Base-by-base conservation (phyloP, 1,139 yeast genomes). In the Debaryomyces coudertii region DNA sequence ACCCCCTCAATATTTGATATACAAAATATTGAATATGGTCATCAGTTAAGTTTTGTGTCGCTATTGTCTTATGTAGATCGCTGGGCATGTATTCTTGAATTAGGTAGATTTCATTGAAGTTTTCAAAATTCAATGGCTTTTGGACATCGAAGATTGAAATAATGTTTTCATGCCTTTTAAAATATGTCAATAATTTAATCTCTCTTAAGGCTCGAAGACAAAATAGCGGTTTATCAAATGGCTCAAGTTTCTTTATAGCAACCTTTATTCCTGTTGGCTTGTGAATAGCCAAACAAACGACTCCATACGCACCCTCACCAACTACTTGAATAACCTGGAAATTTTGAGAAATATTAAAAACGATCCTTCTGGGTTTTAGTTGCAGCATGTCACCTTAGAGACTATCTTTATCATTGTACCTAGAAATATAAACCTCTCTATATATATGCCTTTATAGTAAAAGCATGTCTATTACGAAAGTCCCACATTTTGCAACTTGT, bases 41-140 rank as follows among this genome's bases (percentile, higher is more conserved):
- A 57, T 83, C 87, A 35, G 79, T 73, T 36, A 85, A 66, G 34
- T 62, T 65, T 52, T 80, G 83, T 0, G 80, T 68, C 25, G 73
- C 63, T 35, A 85, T 83, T 6, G 84, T 81, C 47, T 77, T 70
- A 53, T 82, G 83, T 37, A 85, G 63, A 62, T 85, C 90, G 1
- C 85, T 79, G 46, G 85, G 87, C 89, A 85, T 83, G 51, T 80
- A 71, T 57, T 85, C 92, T 59, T 85, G 88, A 40, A 85, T 82
- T 35, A 85, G 62, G 56, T 85, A 85, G 1, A 85, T 87, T 50
- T 85, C 90, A 46, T 82, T 77, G 59, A 85, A 83, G 5, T 53
- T 47, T 18, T 64, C 68, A 50, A 56, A 66, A 47, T 60, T 59
- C 4, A 50, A 44, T 0, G 80, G 79, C 38, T 63, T 56, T 49